Evolutionary conservation across 2,329 filamentous ascomycete genomes (phyloP).

Genomic region (Colletotrichum brevisporum): DNA sequence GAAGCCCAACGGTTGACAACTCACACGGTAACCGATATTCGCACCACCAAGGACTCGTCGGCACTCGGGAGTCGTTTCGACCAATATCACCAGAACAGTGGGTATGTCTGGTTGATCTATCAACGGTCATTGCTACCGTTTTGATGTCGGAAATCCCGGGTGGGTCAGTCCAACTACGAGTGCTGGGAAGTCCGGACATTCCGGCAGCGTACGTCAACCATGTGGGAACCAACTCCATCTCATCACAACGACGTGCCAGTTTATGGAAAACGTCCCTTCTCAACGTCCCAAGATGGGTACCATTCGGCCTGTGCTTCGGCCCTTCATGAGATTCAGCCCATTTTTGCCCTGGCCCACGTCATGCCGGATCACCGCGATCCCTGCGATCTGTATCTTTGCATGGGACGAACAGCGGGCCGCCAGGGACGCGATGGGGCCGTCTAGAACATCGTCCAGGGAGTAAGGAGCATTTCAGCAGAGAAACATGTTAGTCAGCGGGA

Average conservation of each 20-base stretch:
- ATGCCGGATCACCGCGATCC: conserved; percentile 30
- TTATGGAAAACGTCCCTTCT: conserved; percentile 6
- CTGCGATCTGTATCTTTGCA: conserved; percentile 14
- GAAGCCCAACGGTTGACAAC: no score
- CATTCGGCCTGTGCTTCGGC: conserved; percentile 20
- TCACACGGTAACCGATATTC: no score
- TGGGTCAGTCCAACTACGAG: conserved; percentile 6
- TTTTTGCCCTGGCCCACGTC: conserved; percentile 22
- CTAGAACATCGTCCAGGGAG: background rate
- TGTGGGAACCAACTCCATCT: conserved; percentile 18
- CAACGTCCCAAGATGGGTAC: conserved; percentile 4
- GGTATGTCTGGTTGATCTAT: no score
- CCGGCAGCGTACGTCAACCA: conserved; percentile 21
- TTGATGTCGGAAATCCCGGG: conserved; percentile 4
- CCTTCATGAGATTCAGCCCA: conserved; percentile 21
- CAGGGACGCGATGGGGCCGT: conserved; percentile 20
- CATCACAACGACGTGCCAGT: conserved; percentile 14
- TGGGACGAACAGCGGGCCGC: conserved; percentile 30
- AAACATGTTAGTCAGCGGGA: conserved; percentile 23
- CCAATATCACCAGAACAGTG: no score
- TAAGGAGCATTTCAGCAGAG: background rate
- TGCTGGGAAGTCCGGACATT: conserved; percentile 13
- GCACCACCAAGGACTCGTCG: no score
- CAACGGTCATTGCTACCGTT: background rate
- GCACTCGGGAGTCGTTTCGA: no score